Conservation (phyloP, 305 asterid species). For the Plantago lanceolata region DNA sequence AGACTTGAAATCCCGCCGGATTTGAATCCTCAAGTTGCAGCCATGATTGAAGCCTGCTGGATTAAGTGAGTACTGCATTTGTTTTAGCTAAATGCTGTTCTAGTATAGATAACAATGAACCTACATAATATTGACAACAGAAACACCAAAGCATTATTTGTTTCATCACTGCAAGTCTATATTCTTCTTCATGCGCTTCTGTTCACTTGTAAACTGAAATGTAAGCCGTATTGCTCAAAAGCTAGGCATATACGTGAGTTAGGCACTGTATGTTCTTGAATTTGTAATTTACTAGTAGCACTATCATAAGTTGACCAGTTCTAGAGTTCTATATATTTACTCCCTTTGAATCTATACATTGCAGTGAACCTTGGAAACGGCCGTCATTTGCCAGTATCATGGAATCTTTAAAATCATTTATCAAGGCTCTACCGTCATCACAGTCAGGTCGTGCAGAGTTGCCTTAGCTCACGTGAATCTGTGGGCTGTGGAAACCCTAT, state of each 20-base stretch:
- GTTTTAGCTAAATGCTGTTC: neutral
- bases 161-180: neutral
- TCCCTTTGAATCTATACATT: conserved; percentile 18
- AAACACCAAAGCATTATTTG: conserved; percentile 1
- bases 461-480: conserved; percentile 26
- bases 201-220: neutral
- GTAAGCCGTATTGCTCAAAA: neutral
- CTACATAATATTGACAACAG: neutral
- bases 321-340: conserved; percentile 12
- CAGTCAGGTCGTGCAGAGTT: conserved; percentile 33
- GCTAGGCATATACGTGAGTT: conserved; percentile 9
- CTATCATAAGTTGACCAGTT: conserved; percentile 16
- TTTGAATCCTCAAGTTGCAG: conserved; percentile 69
- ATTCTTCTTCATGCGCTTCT: neutral
- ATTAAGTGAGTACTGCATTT: conserved; percentile 53
- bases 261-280: neutral
- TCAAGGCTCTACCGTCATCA: conserved; percentile 30
- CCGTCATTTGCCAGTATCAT: conserved; percentile 50
- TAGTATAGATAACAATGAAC: neutral
- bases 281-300: neutral
- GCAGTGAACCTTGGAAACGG: conserved; percentile 58
- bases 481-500: conserved; percentile 27
- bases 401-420: conserved; percentile 46
- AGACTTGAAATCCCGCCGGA: conserved; percentile 82
- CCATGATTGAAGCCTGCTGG: conserved; percentile 78